Evolutionary conservation across 164 flowering plant species (phyloP), one percentile per base, ranked within the genome.

Genomic region (Santalum album): DNA sequence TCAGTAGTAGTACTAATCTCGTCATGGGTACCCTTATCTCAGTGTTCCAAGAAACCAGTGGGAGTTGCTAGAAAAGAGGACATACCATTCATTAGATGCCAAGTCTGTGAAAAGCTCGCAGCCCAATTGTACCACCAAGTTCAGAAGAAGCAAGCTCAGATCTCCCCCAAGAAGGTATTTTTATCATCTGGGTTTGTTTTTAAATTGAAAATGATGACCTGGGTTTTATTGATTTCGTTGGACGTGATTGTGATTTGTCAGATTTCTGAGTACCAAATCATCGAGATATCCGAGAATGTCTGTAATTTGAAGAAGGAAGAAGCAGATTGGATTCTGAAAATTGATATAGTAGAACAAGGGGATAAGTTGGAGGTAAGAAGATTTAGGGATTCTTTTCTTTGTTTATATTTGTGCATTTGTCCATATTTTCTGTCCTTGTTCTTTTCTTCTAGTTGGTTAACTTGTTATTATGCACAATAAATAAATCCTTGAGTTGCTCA

Each of bases 251-350:
- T 40, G 22, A 7, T 49, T 43, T 42, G 45, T 17, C 71, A 92
- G 99, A 70, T 89, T 53, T 77, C 94, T 1, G 96, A 92, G 82
- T 82, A 69, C 56, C 62, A 87, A 67, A 76, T 89, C 4, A 92
- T 92, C 27, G 99, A 87, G 70, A 78, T 87, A 16, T 67, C 90
- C 7, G 96, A 89, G 80, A 89, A 87, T 77, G 75, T 87, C 14
- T 92, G 97, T 53, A 83, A 89, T 65, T 67, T 92, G 81, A 92
- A 92, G 86, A 87, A 92, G 74, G 78, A 72, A 32, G 98, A 86
- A 75, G 84, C 85, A 16, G 95, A 87, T 72, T 89, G 98, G 98
- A 86, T 92, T 49, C 70, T 87, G 26, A 68, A 63, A 63, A 76
- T 89, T 45, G 99, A 92, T 60, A 78, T 87, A 24, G 89, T 82